These are phyloP conservation scores for Oryza glumipatula DNA, from an alignment of 176 grass and related monocot genomes.

Conservation along the genomic window DNA sequence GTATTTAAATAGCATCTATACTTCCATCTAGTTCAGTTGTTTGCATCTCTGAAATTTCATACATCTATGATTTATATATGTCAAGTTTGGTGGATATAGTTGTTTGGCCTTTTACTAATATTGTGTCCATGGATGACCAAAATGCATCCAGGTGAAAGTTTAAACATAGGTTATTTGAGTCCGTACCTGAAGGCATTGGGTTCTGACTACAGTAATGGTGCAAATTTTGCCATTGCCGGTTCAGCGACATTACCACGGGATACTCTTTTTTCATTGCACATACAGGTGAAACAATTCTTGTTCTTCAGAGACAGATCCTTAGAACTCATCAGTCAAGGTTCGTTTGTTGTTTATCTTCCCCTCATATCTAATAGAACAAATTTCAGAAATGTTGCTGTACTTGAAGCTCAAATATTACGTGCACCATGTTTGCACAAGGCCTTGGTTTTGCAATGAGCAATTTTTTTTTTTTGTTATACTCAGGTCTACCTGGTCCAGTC, in stretches of 20 bases:
- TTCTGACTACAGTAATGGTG: conserved; percentile 77
- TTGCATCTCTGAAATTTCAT: neutral
- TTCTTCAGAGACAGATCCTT: conserved; percentile 79
- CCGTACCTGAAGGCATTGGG: conserved; percentile 78
- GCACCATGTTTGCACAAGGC: neutral
- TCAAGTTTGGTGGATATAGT: neutral
- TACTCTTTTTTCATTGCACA: conserved; percentile 55
- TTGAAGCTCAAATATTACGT: neutral
- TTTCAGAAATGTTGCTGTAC: neutral
- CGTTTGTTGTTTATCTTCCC: neutral
- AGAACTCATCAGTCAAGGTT: conserved; percentile 65
- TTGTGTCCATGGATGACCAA: conserved; percentile 15
- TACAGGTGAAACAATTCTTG: conserved; percentile 77
- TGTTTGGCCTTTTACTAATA: conserved; percentile 33
- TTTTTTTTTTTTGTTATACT: conserved; percentile 23
- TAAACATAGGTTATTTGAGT: conserved; percentile 77
- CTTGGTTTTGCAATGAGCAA: conserved; percentile 6
- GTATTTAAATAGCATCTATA: neutral
- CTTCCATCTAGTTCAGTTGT: neutral
- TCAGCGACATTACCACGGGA: conserved; percentile 55
- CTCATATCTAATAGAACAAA: neutral
- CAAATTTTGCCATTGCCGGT: conserved; percentile 79
- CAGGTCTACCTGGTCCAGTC: conserved; percentile 55
- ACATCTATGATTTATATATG: neutral
- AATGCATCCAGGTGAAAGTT: conserved; percentile 67